Conservation (phyloP, 108 stramenopile species). For the Cyclostephanos tholiformis region DNA sequence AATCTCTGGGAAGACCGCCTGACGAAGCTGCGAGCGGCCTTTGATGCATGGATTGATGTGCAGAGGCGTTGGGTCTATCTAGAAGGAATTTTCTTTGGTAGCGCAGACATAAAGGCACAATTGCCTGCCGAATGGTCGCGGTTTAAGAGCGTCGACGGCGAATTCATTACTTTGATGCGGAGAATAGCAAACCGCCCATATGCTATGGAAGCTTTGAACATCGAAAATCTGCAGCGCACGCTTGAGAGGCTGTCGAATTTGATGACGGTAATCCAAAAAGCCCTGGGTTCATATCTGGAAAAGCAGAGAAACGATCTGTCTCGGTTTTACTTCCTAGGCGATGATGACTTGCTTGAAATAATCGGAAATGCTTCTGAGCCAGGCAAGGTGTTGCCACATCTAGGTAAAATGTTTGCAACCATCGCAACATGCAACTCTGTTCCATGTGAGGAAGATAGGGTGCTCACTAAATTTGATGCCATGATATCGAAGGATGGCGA, state of each 20-base stretch:
- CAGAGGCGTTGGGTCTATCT: conserved; percentile 98
- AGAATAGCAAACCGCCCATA: conserved; percentile 86
- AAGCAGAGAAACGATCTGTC: conserved; percentile 94
- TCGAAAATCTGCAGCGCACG: conserved; percentile 91
- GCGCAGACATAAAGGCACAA: conserved; percentile 95
- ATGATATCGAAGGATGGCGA: conserved; percentile 99
- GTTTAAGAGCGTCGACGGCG: conserved; percentile 95
- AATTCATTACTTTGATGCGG: conserved; percentile 93
- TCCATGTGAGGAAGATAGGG: conserved; percentile 63
- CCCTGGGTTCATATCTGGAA: conserved; percentile 96
- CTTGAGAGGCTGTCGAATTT: conserved; percentile 90
- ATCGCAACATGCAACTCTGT: conserved; percentile 64
- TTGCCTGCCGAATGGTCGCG: conserved; percentile 94
- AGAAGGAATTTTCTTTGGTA: conserved; percentile 94
- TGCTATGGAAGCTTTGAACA: conserved; percentile 87
- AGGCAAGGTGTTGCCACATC: conserved; percentile 90
- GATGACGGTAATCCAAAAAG: conserved; percentile 93
- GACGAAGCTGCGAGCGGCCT: conserved; percentile 85
- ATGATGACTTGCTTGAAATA: conserved; percentile 99
- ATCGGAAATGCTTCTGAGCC: conserved; percentile 95
- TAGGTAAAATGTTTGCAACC: conserved; percentile 98
- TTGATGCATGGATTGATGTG: conserved; percentile 97
- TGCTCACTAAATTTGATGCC: conserved; percentile 69
- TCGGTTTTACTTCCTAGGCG: conserved; percentile 99
- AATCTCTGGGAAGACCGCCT: conserved; percentile 94